Conservation (phyloP, 495 filamentous ascomycete genomes). For the Penicillium turbatum region DNA sequence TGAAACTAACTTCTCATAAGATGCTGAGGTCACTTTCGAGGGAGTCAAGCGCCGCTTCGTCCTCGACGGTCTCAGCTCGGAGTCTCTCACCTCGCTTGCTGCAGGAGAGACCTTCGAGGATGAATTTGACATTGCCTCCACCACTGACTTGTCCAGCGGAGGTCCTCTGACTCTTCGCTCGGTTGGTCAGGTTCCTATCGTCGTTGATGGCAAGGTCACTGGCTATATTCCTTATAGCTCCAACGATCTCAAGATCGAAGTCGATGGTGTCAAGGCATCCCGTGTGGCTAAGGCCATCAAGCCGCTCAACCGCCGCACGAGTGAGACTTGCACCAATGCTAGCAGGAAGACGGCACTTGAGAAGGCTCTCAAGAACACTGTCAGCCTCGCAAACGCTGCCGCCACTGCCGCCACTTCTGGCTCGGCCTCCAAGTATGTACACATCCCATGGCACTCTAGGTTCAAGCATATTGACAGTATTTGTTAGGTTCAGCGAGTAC, state of each 20-base stretch:
- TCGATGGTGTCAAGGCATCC: conserved; percentile 50
- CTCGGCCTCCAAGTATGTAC: conserved; percentile 34
- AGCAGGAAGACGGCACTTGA: conserved; percentile 35
- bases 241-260: conserved; percentile 24
- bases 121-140: conserved; percentile 53
- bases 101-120: conserved; percentile 53
- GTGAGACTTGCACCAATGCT: conserved; percentile 47
- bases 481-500: conserved; percentile 46
- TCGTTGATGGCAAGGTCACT: conserved; percentile 30
- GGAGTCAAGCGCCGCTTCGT: conserved; percentile 52
- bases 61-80: conserved; percentile 40
- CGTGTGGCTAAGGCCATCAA: conserved; percentile 42
- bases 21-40: conserved; percentile 49
- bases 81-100: conserved; percentile 53
- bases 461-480: background rate
- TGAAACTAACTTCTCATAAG: conserved; percentile 24
- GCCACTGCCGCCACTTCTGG: conserved; percentile 49
- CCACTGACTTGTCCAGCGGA: conserved; percentile 51
- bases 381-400: conserved; percentile 48
- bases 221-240: conserved; percentile 24
- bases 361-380: conserved; percentile 48
- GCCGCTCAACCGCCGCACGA: conserved; percentile 47
- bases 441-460: background rate
- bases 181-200: conserved; percentile 46
- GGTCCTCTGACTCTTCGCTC: conserved; percentile 47